Percentiles rank a stretch among this genome's conserved stretches.
Conservation (phyloP, 768 basidiomycete species). For the Mycena kentingensis region DNA sequence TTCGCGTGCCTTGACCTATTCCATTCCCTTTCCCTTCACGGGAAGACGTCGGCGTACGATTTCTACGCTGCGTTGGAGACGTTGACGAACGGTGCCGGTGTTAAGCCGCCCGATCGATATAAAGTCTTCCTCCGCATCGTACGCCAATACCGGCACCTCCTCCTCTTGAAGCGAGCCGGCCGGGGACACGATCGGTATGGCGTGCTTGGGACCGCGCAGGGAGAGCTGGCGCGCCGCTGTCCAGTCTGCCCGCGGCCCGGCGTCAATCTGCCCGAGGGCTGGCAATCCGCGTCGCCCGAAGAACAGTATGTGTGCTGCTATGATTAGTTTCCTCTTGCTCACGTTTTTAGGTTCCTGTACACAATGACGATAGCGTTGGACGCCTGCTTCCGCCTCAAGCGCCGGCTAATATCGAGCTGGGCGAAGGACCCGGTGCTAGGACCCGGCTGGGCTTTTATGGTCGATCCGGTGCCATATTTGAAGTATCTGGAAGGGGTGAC, state of each 20-base stretch:
- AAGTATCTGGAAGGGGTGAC: not conserved
- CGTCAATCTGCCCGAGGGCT: conserved; percentile 29
- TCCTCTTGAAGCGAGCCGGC: conserved; percentile 30
- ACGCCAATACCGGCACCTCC: conserved; percentile 27
- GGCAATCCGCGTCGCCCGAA: conserved; percentile 22
- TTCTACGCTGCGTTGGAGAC: conserved; percentile 14
- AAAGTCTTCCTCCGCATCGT: conserved; percentile 11
- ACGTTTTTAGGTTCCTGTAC: not conserved
- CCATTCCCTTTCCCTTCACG: conserved; percentile 12
- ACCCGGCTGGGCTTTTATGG: conserved; percentile 3
- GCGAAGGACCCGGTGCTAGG: conserved; percentile 11
- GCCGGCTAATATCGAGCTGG: conserved; percentile 14
- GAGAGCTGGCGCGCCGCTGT: conserved; percentile 33
- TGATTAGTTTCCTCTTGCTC: not conserved
- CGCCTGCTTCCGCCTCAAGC: conserved; percentile 22
- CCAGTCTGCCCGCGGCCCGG: conserved; percentile 36
- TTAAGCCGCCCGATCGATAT: conserved; percentile 8
- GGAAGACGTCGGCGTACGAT: conserved; percentile 17
- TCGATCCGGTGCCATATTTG: not conserved
- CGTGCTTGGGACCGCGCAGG: conserved; percentile 21
- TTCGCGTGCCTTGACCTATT: conserved; percentile 11
- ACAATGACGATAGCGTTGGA: conserved; percentile 21
- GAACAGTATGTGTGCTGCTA: conserved; percentile 11
- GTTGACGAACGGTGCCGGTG: conserved; percentile 11
- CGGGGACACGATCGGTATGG: conserved; percentile 29